These are phyloP conservation scores for Sclerotinia spermophila DNA, from an alignment of 2,329 filamentous ascomycete species.

Conservation along the genomic window DNA sequence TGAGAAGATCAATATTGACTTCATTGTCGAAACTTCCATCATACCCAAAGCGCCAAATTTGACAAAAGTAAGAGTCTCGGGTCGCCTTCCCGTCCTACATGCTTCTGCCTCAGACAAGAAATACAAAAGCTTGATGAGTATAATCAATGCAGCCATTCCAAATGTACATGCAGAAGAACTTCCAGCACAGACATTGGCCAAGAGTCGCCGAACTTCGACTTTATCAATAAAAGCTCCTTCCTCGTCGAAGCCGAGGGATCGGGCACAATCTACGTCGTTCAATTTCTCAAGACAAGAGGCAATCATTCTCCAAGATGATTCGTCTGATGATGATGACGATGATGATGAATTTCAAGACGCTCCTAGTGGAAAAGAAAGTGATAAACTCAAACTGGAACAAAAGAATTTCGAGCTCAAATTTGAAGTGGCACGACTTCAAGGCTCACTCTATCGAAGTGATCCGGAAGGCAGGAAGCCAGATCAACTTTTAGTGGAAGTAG, in stretches of 20 bases:
- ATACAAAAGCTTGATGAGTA: constrained; percentile 94
- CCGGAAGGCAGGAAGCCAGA: constrained; percentile 73
- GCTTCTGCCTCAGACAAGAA: constrained; percentile 90
- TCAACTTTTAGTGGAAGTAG: constrained; percentile 79
- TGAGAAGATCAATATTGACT: constrained; percentile 95
- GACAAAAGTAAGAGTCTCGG: constrained; percentile 86
- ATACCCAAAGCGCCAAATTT: constrained; percentile 93
- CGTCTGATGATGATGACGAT: constrained; percentile 58
- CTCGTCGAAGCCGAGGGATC: constrained; percentile 45
- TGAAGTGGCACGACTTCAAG: constrained; percentile 88
- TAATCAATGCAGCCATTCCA: constrained; percentile 93
- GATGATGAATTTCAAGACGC: constrained; percentile 65
- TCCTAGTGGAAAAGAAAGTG: constrained; percentile 51
- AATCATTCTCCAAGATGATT: constrained; percentile 63
- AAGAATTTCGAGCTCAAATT: constrained; percentile 96
- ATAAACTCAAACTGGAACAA: constrained; percentile 73
- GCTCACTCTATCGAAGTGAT: constrained; percentile 85
- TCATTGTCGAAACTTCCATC: constrained; percentile 93
- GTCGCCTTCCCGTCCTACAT: constrained; percentile 87
- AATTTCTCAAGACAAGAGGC: constrained; percentile 70
- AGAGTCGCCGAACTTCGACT: constrained; percentile 17
- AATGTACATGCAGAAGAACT: constrained; percentile 61
- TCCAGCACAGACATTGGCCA: constrained; percentile 16
- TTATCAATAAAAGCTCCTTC: constrained; percentile 23
- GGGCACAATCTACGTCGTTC: constrained; percentile 67